A percentile compares a stretch with the other conserved stretches of the same genome.
Evolutionary conservation across 192 early-diverging fungal species (phyloP).

Genomic region (Jimgerdemannia lactiflua): DNA sequence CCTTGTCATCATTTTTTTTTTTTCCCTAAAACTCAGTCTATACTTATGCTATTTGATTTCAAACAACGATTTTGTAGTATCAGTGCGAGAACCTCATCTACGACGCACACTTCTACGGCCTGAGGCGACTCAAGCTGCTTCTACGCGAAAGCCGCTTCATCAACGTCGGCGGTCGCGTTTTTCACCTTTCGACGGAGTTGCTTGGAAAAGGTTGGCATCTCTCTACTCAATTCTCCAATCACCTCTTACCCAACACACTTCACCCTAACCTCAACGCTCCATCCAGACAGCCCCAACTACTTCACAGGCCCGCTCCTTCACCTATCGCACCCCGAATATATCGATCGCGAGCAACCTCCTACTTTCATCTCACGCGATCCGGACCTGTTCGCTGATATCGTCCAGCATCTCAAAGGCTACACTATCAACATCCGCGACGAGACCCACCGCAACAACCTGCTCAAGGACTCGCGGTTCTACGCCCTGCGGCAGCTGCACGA

Average conservation of each 20-base stretch:
- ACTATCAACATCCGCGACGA: constrained; percentile 51
- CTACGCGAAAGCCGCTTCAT: constrained; percentile 41
- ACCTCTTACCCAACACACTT: neutral
- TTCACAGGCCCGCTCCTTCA: constrained; percentile 35
- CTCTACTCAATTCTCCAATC: too few relatives aligned
- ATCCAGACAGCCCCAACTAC: constrained; percentile 28
- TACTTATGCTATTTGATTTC: too few relatives aligned
- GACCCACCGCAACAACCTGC: constrained; percentile 48
- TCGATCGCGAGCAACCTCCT: constrained; percentile 13
- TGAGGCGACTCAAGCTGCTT: constrained; percentile 31
- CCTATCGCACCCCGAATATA: constrained; percentile 15
- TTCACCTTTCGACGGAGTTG: constrained; percentile 43
- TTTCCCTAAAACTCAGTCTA: too few relatives aligned
- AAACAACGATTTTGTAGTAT: constrained; percentile 15
- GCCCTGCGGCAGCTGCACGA: constrained; percentile 30
- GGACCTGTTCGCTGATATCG: constrained; percentile 50
- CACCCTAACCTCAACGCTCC: neutral
- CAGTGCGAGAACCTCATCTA: constrained; percentile 36
- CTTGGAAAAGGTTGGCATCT: constrained; percentile 30
- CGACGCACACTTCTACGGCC: constrained; percentile 43
- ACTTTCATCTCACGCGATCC: constrained; percentile 45
- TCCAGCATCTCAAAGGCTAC: constrained; percentile 53
- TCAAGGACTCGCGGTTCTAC: constrained; percentile 53
- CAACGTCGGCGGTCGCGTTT: constrained; percentile 52
- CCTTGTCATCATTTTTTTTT: neutral